A percentile compares a stretch with the other conserved stretches of the same genome.
phyloP scores from a whole-genome alignment of 176 grass and related monocot genomes.

The Eragrostis curvula region DNA sequence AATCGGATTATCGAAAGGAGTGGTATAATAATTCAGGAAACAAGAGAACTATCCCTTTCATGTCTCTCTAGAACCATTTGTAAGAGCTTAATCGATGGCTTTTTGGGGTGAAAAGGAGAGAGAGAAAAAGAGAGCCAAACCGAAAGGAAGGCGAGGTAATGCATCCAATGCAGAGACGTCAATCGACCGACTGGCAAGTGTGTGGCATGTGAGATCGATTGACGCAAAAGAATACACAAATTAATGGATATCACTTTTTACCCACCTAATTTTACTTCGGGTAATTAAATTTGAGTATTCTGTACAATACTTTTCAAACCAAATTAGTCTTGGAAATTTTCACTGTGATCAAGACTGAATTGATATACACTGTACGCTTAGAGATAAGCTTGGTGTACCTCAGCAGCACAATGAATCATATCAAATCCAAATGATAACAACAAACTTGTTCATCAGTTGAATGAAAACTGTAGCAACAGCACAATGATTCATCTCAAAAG shows the following conservation, averaged over 20 bases:
- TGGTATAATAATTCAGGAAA: slow-evolving; percentile 49
- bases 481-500: no score
- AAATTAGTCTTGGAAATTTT: no score
- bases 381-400: not conserved
- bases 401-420: no score
- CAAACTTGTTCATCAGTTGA: no score
- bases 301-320: slow-evolving; percentile 18
- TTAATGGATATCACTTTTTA: slow-evolving; percentile 58
- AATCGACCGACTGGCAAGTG: slow-evolving; percentile 55
- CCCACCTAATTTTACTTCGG: slow-evolving; percentile 56
- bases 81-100: slow-evolving; percentile 50
- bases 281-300: slow-evolving; percentile 44
- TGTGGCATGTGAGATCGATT: slow-evolving; percentile 63
- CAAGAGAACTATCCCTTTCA: slow-evolving; percentile 67
- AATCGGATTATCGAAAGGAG: slow-evolving; percentile 59
- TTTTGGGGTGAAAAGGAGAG: slow-evolving; percentile 47
- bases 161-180: slow-evolving; percentile 46
- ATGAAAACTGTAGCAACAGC: no score
- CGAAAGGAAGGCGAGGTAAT: slow-evolving; percentile 35
- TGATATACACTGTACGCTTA: not conserved
- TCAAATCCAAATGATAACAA: no score
- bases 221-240: slow-evolving; percentile 30
- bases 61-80: slow-evolving; percentile 66
- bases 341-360: no score
- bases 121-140: slow-evolving; percentile 35